Base-by-base conservation (phyloP, 2,329 filamentous ascomycete genomes). In the Hypomyces perniciosus region DNA sequence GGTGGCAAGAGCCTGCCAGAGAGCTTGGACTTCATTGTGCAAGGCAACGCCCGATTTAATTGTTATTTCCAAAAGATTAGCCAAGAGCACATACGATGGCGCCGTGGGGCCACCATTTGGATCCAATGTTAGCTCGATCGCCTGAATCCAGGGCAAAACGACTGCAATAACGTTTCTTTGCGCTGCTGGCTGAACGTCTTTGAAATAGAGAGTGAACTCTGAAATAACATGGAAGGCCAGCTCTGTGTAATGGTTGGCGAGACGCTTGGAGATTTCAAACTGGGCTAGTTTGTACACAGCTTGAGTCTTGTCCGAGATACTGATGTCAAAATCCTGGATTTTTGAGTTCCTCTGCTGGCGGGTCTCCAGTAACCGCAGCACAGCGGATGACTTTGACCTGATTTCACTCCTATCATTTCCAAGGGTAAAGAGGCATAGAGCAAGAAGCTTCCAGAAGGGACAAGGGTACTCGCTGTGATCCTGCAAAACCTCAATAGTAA, bases 221-320 rank as follows among this genome's bases (percentile, higher is more conserved):
- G 93, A 97, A 65, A 99, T 96, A 46, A 99, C 86, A 51, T 91
- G 83, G 62, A 97, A 96, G 0, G 92, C 91, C 38, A 96, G 72
- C 57, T 96, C 90, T 0, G 88, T 81, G 65, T 99, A 89, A 57
- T 95, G 88, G 61, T 88, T 89, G 1, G 91, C 88, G 37, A 99
- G 78, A 20, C 91, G 80, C 61, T 92, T 90, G 0, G 93, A 97
- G 26, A 95, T 95, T 64, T 97, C 92, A 58, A 96, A 97, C 64
- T 99, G 93, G 0, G 95, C 93, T 41, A 95, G 77, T 70, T 99
- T 99, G 71, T 97, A 99, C 3, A 99, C 92, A 0, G 92, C 91
- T 58, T 95, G 95, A 0, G 95, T 99, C 70, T 96, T 97, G 70
- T 99, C 95, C 0, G 92, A 95, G 52, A 99, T 93, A 65, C 91